phyloP scores from a whole-genome alignment of 1,284 basidiomycete genomes.

The Pseudozyma hubeiensis region DNA sequence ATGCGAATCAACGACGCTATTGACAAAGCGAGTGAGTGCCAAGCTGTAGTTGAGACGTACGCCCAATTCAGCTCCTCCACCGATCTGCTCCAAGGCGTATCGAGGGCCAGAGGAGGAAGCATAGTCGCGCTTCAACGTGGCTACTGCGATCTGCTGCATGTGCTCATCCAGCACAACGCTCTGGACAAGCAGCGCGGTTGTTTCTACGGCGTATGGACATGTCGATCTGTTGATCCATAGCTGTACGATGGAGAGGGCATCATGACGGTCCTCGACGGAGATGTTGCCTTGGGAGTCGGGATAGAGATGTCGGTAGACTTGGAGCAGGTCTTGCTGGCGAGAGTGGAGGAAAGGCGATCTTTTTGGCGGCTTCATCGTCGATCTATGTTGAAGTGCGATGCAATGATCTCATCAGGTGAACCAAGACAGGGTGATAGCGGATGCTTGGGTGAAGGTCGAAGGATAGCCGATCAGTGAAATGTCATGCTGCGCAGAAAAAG shows the following conservation, averaged over 20 bases:
- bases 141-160: conserved; percentile 39
- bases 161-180: conserved; percentile 53
- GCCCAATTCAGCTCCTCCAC: conserved; percentile 38
- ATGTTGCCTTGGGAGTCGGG: conserved; percentile 25
- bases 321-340: conserved; percentile 39
- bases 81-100: conserved; percentile 47
- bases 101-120: conserved; percentile 8
- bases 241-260: conserved; percentile 48
- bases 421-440: background rate
- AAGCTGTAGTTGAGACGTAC: conserved; percentile 56
- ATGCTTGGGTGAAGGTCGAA: background rate
- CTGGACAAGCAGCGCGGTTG: conserved; percentile 59
- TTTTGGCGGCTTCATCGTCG: conserved; percentile 48
- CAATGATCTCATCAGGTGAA: background rate
- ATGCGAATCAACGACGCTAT: conserved; percentile 84
- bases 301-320: conserved; percentile 48
- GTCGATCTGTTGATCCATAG: conserved; percentile 62
- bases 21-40: conserved; percentile 76
- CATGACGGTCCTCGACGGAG: conserved; percentile 7
- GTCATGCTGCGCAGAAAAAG: background rate
- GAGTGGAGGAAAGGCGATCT: conserved; percentile 48
- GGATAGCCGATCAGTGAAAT: background rate
- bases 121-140: background rate
- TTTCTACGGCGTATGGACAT: conserved; percentile 65
- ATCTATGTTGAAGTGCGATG: background rate